Evolutionary conservation across 1,284 basidiomycete genomes (phyloP).

Genomic region (Phylloboletellus chloephorus): DNA sequence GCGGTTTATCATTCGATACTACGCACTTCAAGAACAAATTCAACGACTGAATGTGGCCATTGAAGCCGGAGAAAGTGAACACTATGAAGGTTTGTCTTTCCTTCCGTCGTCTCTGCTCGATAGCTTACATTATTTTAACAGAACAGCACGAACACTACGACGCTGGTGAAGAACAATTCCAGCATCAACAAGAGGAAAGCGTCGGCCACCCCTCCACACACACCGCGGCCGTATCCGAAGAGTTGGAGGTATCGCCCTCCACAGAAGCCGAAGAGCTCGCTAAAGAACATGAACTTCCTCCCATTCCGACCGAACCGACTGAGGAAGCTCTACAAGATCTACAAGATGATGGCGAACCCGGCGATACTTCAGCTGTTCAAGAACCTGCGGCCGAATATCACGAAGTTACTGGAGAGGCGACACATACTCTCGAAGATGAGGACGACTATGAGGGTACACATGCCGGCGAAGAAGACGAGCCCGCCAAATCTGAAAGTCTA

Average conservation of each 20-base stretch:
- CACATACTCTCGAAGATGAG: constrained; percentile 21
- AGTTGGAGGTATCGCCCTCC: constrained; percentile 1
- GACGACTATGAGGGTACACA: constrained; percentile 20
- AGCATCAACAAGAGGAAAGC: constrained; percentile 8
- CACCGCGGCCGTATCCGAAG: neutral
- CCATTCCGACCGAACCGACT: constrained; percentile 7
- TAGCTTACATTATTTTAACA: constrained; percentile 9
- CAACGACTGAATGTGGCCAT: constrained; percentile 38
- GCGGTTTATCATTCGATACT: constrained; percentile 66
- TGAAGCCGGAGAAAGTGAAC: constrained; percentile 16
- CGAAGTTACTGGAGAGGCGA: constrained; percentile 10
- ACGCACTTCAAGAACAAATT: constrained; percentile 55
- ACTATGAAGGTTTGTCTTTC: constrained; percentile 16
- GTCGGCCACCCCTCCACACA: neutral
- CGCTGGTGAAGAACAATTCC: constrained; percentile 8
- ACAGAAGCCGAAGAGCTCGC: constrained; percentile 17
- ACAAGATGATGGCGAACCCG: constrained; percentile 8
- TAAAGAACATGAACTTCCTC: constrained; percentile 10
- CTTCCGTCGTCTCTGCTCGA: neutral
- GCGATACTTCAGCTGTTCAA: constrained; percentile 1
- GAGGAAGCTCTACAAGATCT: constrained; percentile 6
- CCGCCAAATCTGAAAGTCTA: constrained; percentile 18
- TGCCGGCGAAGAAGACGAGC: constrained; percentile 20
- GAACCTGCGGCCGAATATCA: constrained; percentile 15
- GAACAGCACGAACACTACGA: constrained; percentile 15